phyloP scores from a whole-genome alignment of 768 basidiomycete species.

The Lentinula boryana region DNA sequence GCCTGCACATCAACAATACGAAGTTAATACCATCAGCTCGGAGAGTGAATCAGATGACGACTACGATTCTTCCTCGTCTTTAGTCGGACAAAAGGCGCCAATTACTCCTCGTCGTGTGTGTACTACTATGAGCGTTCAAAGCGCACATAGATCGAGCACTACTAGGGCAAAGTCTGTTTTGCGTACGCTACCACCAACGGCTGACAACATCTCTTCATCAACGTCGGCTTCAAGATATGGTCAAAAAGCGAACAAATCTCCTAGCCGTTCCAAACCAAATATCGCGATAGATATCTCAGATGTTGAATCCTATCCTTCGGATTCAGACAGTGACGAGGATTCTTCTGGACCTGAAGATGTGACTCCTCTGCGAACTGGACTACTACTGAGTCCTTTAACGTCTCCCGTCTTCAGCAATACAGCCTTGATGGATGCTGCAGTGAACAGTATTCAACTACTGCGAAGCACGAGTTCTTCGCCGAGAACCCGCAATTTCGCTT shows the following conservation, averaged over 20 bases:
- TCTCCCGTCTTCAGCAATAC: neutral
- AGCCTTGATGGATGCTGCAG: neutral
- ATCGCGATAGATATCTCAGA: neutral
- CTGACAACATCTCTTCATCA: neutral
- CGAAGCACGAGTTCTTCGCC: neutral
- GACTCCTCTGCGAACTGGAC: neutral
- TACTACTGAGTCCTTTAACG: constrained; percentile 4
- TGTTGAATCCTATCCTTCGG: constrained; percentile 4
- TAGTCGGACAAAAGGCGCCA: neutral
- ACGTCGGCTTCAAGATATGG: neutral
- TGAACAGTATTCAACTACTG: neutral
- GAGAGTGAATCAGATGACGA: neutral
- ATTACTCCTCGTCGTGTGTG: neutral
- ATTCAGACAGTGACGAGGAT: neutral
- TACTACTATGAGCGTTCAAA: neutral
- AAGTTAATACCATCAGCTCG: neutral
- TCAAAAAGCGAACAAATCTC: neutral
- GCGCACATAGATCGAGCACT: neutral
- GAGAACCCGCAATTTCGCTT: neutral
- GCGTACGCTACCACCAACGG: neutral
- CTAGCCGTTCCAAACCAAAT: neutral
- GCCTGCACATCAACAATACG: neutral
- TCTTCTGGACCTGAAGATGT: constrained; percentile 5
- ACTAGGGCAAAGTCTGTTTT: neutral
- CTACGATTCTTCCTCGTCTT: neutral